Base-by-base conservation (phyloP, 2,329 filamentous ascomycete genomes). In the Monascus ruber region DNA sequence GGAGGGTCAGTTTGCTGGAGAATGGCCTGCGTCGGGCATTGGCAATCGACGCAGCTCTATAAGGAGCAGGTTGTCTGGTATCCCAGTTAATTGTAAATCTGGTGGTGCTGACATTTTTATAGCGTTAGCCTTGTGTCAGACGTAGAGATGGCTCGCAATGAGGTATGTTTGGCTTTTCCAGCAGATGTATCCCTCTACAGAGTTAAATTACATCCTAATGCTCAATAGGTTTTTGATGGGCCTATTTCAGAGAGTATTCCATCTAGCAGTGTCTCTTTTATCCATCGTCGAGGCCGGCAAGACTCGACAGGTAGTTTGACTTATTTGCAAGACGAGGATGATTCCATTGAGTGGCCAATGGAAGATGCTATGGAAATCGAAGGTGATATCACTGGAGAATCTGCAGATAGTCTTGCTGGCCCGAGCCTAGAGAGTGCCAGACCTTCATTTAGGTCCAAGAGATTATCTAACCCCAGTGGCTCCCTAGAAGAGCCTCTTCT, bases 131-230 rank as follows among this genome's bases (percentile, higher is more conserved):
- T 95, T 50, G 81, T 94, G 51, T 86, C 86, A 49, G 86, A 94
- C 62, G 88, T 96, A n/a, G 89, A 95, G 60, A 96, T 98, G 91
- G 89, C 91, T 17, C 86, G 93, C 37, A 85, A 94, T 59, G 89
- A 96, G 76, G 85, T 91, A 56, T 38, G 64, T 53, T 42, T 48
- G 24, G 41, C 24, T 8, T 24, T 32, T 26, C 25, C 28, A 10
- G 6, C 10, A 10, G 6, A 3, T 29, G 2, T 5, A 24, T 36
- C 6, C 6, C 47, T 53, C 35, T 31, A 40, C 8, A 38, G 36
- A 27, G 37, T 11, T 24, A 28, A n/a, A 31, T 25, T 37, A 43
- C 38, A 43, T 39, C 39, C 17, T 9, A 40, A 38, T 42, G 29
- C 35, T 36, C 27, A 35, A 42, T 46, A 76, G 73, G 76, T 94